A percentile compares a stretch with the other conserved stretches of the same genome.
These are phyloP conservation scores for Penicillium sclerotigenum DNA, from an alignment of 2,329 filamentous ascomycete genomes.

Conservation along the genomic window DNA sequence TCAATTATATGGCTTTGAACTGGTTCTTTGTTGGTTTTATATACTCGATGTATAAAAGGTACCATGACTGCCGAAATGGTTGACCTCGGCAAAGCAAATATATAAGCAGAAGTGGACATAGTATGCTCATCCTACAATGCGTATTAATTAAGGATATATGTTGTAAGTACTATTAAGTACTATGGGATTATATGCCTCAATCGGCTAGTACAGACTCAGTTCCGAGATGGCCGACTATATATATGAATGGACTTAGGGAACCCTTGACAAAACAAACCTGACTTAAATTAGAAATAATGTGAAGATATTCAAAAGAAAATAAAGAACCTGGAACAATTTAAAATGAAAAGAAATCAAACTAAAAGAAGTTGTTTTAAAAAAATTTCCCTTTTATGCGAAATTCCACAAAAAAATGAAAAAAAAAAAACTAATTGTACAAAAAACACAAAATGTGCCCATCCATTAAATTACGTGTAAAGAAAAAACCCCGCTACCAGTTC, in stretches of 20 bases:
- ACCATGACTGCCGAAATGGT: not conserved
- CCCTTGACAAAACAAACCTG: not conserved
- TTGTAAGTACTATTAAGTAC: not conserved
- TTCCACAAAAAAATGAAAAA: constrained; percentile 22
- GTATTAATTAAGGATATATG: too few relatives aligned
- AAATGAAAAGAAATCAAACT: not conserved
- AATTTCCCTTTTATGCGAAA: constrained; percentile 10
- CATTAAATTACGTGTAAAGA: constrained; percentile 14
- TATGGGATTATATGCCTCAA: not conserved
- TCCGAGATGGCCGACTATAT: not conserved
- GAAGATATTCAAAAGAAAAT: not conserved
- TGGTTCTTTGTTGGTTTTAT: not conserved
- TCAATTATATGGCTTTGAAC: not conserved
- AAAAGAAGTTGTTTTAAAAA: not conserved
- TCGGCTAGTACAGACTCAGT: not conserved
- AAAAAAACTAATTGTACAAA: not conserved
- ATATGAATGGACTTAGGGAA: not conserved
- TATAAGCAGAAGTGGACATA: not conserved
- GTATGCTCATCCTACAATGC: not conserved
- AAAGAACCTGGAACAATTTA: not conserved
- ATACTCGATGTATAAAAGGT: not conserved
- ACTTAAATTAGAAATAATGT: not conserved
- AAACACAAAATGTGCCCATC: not conserved
- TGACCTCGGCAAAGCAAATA: constrained; percentile 5
- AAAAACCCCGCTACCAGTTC: constrained; percentile 25